A percentile compares a stretch with the other conserved stretches of the same genome.
These are phyloP conservation scores for Umbilicus rupestris DNA, from an alignment of 164 flowering plant species.

Conservation along the genomic window DNA sequence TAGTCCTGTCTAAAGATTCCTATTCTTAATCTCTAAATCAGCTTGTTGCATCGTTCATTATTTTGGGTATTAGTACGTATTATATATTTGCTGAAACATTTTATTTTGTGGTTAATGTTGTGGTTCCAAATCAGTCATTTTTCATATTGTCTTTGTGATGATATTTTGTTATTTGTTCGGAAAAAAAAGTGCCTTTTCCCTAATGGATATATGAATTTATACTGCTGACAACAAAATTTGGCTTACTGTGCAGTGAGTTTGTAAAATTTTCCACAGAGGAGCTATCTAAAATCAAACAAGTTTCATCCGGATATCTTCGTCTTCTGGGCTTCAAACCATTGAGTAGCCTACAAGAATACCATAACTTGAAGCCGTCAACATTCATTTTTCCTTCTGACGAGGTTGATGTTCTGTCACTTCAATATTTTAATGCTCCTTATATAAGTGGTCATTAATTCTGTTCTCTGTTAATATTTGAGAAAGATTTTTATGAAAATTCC, in stretches of 20 bases:
- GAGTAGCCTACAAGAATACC: conserved; percentile 77
- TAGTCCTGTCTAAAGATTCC: neutral
- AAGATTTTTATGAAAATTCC: too few species aligned
- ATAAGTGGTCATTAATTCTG: neutral
- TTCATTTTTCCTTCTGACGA: conserved; percentile 87
- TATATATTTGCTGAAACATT: neutral
- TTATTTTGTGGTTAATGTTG: neutral
- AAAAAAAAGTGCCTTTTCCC: neutral
- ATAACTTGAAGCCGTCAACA: conserved; percentile 88
- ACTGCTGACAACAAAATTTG: neutral
- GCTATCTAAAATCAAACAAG: conserved; percentile 61
- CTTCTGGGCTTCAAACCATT: conserved; percentile 93
- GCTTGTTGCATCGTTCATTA: neutral
- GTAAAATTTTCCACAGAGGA: conserved; percentile 58
- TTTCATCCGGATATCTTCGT: conserved; percentile 62
- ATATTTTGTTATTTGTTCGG: neutral
- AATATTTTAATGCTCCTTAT: conserved; percentile 2
- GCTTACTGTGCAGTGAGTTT: conserved; percentile 35
- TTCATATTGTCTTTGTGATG: neutral
- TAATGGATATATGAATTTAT: neutral
- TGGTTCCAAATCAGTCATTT: neutral
- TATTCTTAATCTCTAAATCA: neutral
- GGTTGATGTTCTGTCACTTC: conserved; percentile 26
- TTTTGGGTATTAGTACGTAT: neutral
- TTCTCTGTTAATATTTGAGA: neutral